Evolutionary conservation across 2,329 filamentous ascomycete species (phyloP).

Genomic region (Aspergillus novoparasiticus): DNA sequence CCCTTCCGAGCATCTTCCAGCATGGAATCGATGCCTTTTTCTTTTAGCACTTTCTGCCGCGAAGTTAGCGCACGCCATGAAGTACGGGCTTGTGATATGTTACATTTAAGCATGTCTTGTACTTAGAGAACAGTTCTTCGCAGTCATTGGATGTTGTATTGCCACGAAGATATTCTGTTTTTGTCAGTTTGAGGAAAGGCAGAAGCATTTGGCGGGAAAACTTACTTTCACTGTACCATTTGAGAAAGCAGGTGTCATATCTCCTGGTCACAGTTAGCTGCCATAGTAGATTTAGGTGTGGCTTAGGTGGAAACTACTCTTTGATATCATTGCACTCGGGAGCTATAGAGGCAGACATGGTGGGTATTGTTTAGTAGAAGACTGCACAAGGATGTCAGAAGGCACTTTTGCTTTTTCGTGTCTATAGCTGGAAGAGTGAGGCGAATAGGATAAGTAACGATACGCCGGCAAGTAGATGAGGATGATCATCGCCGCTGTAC

Average conservation of each 20-base stretch:
- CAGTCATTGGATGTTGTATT: slow-evolving; percentile 85
- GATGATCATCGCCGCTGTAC: slow-evolving; percentile 16
- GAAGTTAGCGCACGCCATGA: not conserved
- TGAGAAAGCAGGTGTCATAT: slow-evolving; percentile 96
- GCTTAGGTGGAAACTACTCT: slow-evolving; percentile 64
- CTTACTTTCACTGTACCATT: slow-evolving; percentile 98
- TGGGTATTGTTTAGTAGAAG: slow-evolving; percentile 18
- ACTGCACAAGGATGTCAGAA: not conserved
- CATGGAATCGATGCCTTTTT: slow-evolving; percentile 89
- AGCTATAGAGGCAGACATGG: slow-evolving; percentile 91
- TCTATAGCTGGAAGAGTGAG: slow-evolving; percentile 3
- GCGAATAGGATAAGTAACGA: not conserved
- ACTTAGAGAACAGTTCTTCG: slow-evolving; percentile 80
- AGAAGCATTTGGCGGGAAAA: slow-evolving; percentile 2
- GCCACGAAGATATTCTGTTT: slow-evolving; percentile 82
- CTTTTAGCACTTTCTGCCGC: slow-evolving; percentile 76
- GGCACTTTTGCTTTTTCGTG: not conserved
- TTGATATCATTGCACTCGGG: slow-evolving; percentile 95
- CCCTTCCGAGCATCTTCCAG: slow-evolving; percentile 88
- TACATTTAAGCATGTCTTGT: slow-evolving; percentile 83
- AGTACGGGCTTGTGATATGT: slow-evolving; percentile 27
- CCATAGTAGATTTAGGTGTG: not conserved
- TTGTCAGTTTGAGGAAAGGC: slow-evolving; percentile 13
- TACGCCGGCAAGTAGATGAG: slow-evolving; percentile 3
- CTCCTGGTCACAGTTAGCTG: slow-evolving; percentile 59